These are phyloP conservation scores for Capsicum baccatum DNA, from an alignment of 257 asterid species.

Conservation along the genomic window DNA sequence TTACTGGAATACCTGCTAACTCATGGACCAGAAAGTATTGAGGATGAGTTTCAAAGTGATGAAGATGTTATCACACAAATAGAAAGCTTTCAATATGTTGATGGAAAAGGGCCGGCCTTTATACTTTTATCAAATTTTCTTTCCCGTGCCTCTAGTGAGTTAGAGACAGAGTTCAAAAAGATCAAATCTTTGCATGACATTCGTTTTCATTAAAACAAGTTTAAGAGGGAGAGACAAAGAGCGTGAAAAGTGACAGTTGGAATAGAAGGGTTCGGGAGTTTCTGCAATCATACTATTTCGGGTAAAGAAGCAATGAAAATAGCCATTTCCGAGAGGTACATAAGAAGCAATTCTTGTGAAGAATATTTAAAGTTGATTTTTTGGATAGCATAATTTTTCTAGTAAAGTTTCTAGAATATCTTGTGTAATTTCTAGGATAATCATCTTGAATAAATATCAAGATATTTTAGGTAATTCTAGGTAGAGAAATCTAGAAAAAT, in stretches of 20 bases:
- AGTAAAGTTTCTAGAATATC: too few relatives aligned
- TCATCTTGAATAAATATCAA: too few relatives aligned
- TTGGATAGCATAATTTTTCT: too few relatives aligned
- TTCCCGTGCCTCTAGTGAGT: background rate
- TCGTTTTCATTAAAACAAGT: conserved; percentile 43
- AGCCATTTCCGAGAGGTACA: conserved; percentile 22
- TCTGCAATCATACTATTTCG: conserved; percentile 34
- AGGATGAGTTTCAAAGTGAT: conserved; percentile 73
- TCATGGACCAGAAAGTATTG: conserved; percentile 77
- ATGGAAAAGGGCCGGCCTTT: conserved; percentile 63
- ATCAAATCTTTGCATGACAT: background rate
- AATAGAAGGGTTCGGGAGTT: conserved; percentile 82
- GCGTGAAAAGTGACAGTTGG: conserved; percentile 66
- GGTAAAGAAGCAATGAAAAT: background rate
- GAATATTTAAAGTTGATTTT: too few relatives aligned
- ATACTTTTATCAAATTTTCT: background rate
- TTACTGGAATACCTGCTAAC: conserved; percentile 77
- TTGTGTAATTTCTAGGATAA: too few relatives aligned
- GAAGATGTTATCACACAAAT: conserved; percentile 55
- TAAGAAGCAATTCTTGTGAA: conserved; percentile 38
- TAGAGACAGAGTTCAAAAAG: background rate
- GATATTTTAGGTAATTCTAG: too few relatives aligned
- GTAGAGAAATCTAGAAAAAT: too few relatives aligned
- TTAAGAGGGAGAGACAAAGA: conserved; percentile 70
- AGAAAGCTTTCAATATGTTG: conserved; percentile 58